Conservation (phyloP, 148 eudicot genomes). For the Heliamphora exappendiculata region DNA sequence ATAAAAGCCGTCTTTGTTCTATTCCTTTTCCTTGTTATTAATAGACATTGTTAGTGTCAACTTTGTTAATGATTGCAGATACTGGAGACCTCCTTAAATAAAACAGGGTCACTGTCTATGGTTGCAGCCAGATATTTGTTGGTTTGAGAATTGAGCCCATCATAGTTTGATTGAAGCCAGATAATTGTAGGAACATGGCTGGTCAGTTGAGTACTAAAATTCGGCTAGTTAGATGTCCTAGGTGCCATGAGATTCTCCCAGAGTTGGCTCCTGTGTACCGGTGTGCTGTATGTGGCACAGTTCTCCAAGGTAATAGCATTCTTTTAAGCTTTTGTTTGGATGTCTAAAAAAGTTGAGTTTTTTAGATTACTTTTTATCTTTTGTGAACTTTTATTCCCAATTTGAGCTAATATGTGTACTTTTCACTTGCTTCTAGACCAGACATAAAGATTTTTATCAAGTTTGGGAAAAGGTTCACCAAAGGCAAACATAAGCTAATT, state of each 20-base stretch:
- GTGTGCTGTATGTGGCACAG: constrained; percentile 70
- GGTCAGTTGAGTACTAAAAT: constrained; percentile 23
- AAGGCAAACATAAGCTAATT: too few species aligned
- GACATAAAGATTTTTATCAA: too few species aligned
- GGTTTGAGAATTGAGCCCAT: constrained; percentile 9
- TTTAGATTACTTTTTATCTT: too few species aligned
- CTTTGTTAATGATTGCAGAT: constrained; percentile 1
- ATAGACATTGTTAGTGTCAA: neutral
- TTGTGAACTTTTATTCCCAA: too few species aligned
- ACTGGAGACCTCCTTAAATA: neutral
- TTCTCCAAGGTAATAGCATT: constrained; percentile 56
- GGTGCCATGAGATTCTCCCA: constrained; percentile 50
- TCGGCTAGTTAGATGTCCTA: constrained; percentile 76
- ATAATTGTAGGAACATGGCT: constrained; percentile 32
- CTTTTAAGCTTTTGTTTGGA: neutral
- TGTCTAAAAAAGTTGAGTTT: too few species aligned
- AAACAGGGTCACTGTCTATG: constrained; percentile 1
- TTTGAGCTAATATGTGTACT: neutral
- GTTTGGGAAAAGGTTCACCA: too few species aligned
- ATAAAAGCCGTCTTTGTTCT: neutral
- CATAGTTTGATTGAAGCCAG: constrained; percentile 13
- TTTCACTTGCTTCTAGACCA: too few species aligned
- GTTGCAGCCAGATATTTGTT: neutral
- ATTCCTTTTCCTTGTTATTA: neutral
- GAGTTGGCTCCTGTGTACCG: constrained; percentile 63